phyloP scores from a whole-genome alignment of 2,329 filamentous ascomycete genomes.

The Penicillium verrucosum region DNA sequence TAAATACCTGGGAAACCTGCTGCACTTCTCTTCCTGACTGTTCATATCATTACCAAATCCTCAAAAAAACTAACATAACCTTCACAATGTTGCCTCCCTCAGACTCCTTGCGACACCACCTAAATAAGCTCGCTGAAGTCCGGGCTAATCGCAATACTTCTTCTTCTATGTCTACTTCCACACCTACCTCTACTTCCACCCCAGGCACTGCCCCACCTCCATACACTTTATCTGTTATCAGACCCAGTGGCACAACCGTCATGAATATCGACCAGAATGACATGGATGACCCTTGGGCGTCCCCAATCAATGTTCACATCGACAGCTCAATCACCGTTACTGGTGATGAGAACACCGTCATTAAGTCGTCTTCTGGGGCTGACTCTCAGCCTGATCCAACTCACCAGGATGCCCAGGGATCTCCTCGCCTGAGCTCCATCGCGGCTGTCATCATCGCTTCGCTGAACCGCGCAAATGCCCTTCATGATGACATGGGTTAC shows the following conservation, averaged over 20 bases:
- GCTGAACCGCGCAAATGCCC: background rate
- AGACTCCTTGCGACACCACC: conserved; percentile 29
- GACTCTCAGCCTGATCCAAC: background rate
- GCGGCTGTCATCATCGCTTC: conserved; percentile 1
- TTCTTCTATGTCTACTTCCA: background rate
- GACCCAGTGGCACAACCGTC: conserved; percentile 7
- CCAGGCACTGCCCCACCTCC: conserved; percentile 23
- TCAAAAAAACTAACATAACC: background rate
- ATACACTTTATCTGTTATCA: conserved; percentile 15
- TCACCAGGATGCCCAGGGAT: background rate
- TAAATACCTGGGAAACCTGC: background rate
- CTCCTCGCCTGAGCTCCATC: background rate
- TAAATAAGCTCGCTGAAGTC: conserved; percentile 27
- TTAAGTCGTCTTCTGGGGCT: conserved; percentile 12
- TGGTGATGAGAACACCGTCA: conserved; percentile 35
- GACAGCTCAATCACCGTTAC: conserved; percentile 35
- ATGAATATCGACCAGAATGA: conserved; percentile 13
- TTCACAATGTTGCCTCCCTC: conserved; percentile 29
- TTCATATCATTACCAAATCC: background rate
- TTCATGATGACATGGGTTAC: background rate
- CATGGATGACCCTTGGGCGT: conserved; percentile 15
- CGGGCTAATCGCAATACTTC: conserved; percentile 16
- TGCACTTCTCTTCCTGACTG: background rate
- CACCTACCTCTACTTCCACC: background rate
- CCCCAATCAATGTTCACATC: conserved; percentile 32